Base-by-base conservation (phyloP, 192 early-diverging fungal species). In the Anaeromyces robustus region DNA sequence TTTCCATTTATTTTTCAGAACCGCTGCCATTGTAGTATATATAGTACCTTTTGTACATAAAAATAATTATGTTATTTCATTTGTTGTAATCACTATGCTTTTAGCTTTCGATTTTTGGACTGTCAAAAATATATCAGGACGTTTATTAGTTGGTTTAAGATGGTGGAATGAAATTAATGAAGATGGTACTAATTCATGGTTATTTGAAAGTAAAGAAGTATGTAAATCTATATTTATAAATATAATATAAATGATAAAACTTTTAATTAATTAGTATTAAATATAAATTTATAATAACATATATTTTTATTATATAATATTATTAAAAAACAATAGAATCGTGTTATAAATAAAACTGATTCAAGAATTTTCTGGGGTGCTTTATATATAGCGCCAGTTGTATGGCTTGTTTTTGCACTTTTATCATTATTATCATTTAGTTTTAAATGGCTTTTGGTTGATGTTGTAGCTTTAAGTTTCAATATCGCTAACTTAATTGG, bases 141-240 rank as follows among this genome's bases (percentile, higher is more conserved):
- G 98, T 78, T 86, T 98, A 52, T 88, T 99, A 77, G 98, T 99
- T 19, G 98, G 98, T 29, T 86, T 99, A 80, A 91, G 98, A 81
- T 99, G 98, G 98, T 99, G 98, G 98, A 99, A 97, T 86, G 94
- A 98, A 86, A 95, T 98, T 82, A 90, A 91, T 77, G 96, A 97
- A 77, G 98, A 98, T 85, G 98, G 98, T 32, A 90, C 94, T 5
- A 96, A 93, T 81, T 92, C 90, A 81, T 99, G 98, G 98, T 90
- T 96, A 22, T 99, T 98, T 90, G 98, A 99, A 84, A 94, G 93
- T 77, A 89, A 92, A 52, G 92, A 96, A 83, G 94, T 95, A 86
- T 81, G 86, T 84, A 59, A 80, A 77, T n/a, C n/a, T n/a, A n/a
- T n/a, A n/a, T n/a, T n/a, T n/a, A n/a, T n/a, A n/a, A n/a, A n/a